Evolutionary conservation across 345 rosid species (phyloP).

Genomic region (Pistacia integerrima): DNA sequence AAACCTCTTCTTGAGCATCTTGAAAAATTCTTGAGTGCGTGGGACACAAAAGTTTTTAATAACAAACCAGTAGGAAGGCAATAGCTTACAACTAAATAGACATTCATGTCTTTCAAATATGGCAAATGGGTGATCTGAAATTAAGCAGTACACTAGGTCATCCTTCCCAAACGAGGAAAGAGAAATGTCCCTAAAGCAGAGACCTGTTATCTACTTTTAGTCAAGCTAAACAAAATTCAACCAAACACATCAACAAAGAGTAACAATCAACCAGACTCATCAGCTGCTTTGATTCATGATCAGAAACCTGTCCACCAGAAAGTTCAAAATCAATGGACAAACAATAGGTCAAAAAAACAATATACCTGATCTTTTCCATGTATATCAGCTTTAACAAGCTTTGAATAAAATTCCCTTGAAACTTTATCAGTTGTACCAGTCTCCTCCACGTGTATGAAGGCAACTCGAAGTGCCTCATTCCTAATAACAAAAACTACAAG

Average conservation of each 20-base stretch:
- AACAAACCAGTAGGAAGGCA: too few relatives aligned
- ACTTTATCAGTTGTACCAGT: constrained; percentile 53
- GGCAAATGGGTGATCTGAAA: not conserved
- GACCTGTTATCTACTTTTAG: not conserved
- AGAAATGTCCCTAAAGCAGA: not conserved
- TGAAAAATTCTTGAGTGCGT: too few relatives aligned
- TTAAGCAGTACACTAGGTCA: not conserved
- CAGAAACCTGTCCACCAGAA: not conserved
- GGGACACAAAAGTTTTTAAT: too few relatives aligned
- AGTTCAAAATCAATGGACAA: not conserved
- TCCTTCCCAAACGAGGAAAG: not conserved
- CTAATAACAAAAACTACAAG: constrained; percentile 38
- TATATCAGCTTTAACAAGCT: constrained; percentile 95
- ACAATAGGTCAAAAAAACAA: constrained; percentile 8
- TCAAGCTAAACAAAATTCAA: constrained; percentile 2
- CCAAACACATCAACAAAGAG: not conserved
- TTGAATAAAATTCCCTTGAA: constrained; percentile 70
- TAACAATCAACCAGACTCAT: not conserved
- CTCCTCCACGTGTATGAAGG: constrained; percentile 94
- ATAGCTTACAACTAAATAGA: too few relatives aligned
- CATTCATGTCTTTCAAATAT: too few relatives aligned
- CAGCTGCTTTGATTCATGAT: not conserved
- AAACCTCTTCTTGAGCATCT: too few relatives aligned
- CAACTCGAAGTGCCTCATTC: constrained; percentile 97
- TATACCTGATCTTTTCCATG: constrained; percentile 98